These are phyloP conservation scores for Boletus subparvulus DNA, from an alignment of 768 basidiomycete species.

Conservation along the genomic window DNA sequence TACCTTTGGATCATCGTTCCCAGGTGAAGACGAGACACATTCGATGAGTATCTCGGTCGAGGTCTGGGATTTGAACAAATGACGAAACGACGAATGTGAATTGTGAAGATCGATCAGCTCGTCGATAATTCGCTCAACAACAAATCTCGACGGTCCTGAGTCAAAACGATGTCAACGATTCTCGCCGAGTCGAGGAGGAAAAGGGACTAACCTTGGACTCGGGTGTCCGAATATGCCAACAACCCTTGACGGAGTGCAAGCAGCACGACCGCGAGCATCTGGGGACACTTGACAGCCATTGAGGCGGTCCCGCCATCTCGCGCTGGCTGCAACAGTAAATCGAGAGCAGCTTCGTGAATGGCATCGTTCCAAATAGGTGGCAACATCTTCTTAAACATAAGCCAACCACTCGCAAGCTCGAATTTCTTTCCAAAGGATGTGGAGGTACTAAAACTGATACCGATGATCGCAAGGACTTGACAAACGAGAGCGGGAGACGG, in stretches of 20 bases:
- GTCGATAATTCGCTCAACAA: slow-evolving; percentile 46
- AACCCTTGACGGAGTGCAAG: slow-evolving; percentile 64
- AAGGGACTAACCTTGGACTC: slow-evolving; percentile 15
- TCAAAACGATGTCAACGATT: background rate
- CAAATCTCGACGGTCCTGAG: slow-evolving; percentile 24
- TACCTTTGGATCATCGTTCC: slow-evolving; percentile 27
- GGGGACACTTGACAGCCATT: slow-evolving; percentile 52
- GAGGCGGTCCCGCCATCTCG: background rate
- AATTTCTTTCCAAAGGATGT: slow-evolving; percentile 76
- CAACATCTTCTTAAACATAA: slow-evolving; percentile 63
- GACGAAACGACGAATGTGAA: slow-evolving; percentile 62
- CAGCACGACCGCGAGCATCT: slow-evolving; percentile 72
- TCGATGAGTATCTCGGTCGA: slow-evolving; percentile 67
- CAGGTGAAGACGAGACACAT: slow-evolving; percentile 51
- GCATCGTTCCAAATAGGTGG: slow-evolving; percentile 66
- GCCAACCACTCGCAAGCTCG: slow-evolving; percentile 85
- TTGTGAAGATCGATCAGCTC: slow-evolving; percentile 69
- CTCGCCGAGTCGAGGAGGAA: background rate
- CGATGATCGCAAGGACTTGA: slow-evolving; percentile 60
- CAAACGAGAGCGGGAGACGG: slow-evolving; percentile 59
- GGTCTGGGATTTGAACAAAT: slow-evolving; percentile 70
- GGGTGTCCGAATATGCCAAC: slow-evolving; percentile 28
- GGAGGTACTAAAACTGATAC: slow-evolving; percentile 52
- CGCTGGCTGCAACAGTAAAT: slow-evolving; percentile 60
- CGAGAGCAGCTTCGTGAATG: slow-evolving; percentile 68